A percentile compares a stretch with the other conserved stretches of the same genome.
Evolutionary conservation across 2,329 filamentous ascomycete genomes (phyloP).

Genomic region (Epichloe amarillans): DNA sequence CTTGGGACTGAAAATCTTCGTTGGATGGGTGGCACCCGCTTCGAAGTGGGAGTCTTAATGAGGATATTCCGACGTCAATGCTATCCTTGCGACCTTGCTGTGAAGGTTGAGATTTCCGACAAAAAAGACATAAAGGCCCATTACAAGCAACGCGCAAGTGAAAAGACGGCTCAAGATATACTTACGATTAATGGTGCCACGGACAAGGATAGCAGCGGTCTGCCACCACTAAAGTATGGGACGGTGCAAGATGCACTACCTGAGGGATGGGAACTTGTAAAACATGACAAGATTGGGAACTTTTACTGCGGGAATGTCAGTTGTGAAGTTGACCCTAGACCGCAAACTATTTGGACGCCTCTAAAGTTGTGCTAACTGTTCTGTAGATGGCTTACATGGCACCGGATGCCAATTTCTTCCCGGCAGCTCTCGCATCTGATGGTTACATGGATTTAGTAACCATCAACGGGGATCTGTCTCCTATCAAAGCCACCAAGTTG

Average conservation of each 20-base stretch:
- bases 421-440: conserved; percentile 68
- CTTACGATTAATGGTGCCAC: not conserved
- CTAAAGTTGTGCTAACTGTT: conserved; percentile 4
- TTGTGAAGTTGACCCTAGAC: not conserved
- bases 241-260: conserved; percentile 68
- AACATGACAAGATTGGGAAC: conserved; percentile 69
- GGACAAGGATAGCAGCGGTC: conserved; percentile 28
- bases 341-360: not conserved
- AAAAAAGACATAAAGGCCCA: conserved; percentile 63
- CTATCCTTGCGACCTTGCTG: conserved; percentile 80
- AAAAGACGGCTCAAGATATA: conserved; percentile 8
- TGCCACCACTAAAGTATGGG: conserved; percentile 68
- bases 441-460: conserved; percentile 76
- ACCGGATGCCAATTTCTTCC: conserved; percentile 75
- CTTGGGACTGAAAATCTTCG: conserved; percentile 80
- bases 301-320: conserved; percentile 84
- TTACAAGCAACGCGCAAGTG: conserved; percentile 42
- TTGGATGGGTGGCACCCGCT: conserved; percentile 82
- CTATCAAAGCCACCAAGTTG: conserved; percentile 52
- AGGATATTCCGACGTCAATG: conserved; percentile 62
- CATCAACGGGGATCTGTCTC: conserved; percentile 62
- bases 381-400: conserved; percentile 78
- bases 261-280: conserved; percentile 59
- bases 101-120: conserved; percentile 68
- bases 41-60: conserved; percentile 72